Conservation (phyloP, 2,329 filamentous ascomycete species). For the Alternaria sp. region DNA sequence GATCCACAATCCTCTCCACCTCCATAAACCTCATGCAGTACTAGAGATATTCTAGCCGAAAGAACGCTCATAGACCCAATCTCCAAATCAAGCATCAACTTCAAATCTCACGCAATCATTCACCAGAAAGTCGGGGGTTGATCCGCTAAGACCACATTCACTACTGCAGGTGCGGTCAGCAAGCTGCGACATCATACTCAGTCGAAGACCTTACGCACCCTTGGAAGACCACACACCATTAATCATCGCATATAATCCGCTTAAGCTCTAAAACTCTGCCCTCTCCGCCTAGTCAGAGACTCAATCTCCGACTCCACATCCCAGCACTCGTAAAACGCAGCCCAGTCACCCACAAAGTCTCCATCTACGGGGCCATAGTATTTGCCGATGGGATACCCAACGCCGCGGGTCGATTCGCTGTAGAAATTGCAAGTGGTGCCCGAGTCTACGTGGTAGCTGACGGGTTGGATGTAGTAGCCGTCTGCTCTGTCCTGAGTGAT, state of each 20-base stretch:
- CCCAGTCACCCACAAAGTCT: conserved; percentile 6
- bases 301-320: neutral
- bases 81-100: neutral
- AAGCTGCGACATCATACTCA: neutral
- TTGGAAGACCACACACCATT: neutral
- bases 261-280: neutral
- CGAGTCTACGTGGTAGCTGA: conserved; percentile 2
- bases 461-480: conserved; percentile 7
- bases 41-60: neutral
- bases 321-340: conserved; percentile 16
- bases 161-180: neutral
- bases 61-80: neutral
- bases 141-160: neutral
- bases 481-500: neutral
- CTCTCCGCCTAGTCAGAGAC: neutral
- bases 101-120: fast-evolving
- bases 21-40: neutral
- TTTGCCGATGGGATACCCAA: conserved; percentile 11
- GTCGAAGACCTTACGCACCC: fast-evolving
- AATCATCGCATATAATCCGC: fast-evolving
- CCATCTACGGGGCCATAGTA: conserved; percentile 3
- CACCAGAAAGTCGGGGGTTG: fast-evolving
- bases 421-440: conserved; percentile 12
- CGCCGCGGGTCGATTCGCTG: neutral
- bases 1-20: neutral